Evolutionary conservation across 148 eudicot genomes (phyloP).

Genomic region (Selenicereus undatus): DNA sequence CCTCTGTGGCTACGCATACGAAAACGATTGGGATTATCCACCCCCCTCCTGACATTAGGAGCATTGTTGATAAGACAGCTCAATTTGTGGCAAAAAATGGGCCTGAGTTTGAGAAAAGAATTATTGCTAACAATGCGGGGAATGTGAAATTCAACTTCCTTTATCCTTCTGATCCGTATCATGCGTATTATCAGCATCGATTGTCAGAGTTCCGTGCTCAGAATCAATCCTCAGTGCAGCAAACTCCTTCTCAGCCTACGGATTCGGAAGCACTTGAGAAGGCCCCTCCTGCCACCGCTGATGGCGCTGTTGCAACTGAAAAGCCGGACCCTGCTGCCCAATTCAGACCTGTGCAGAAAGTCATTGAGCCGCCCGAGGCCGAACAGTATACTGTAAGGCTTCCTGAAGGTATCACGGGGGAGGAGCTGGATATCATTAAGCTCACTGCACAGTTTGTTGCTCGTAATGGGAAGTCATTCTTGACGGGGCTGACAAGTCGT

Average conservation of each 20-base stretch:
- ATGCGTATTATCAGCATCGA: slow-evolving; percentile 74
- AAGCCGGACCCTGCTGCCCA: slow-evolving; percentile 67
- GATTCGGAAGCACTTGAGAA: slow-evolving; percentile 39
- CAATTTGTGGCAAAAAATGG: slow-evolving; percentile 79
- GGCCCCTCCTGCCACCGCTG: slow-evolving; percentile 29
- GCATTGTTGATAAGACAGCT: slow-evolving; percentile 70
- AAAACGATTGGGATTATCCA: slow-evolving; percentile 65
- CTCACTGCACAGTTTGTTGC: slow-evolving; percentile 84
- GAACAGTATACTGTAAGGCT: slow-evolving; percentile 77
- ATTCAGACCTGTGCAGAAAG: slow-evolving; percentile 59
- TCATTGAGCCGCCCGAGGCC: slow-evolving; percentile 78
- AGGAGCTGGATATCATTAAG: slow-evolving; percentile 78
- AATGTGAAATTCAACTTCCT: slow-evolving; percentile 69
- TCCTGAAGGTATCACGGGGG: slow-evolving; percentile 83
- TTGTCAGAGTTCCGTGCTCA: slow-evolving; percentile 62
- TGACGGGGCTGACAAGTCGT: slow-evolving; percentile 63
- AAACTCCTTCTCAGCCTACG: slow-evolving; percentile 29
- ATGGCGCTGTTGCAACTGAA: slow-evolving; percentile 35
- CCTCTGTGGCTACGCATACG: slow-evolving; percentile 58
- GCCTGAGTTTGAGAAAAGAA: slow-evolving; percentile 74
- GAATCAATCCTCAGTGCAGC: slow-evolving; percentile 39
- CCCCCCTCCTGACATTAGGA: slow-evolving; percentile 76
- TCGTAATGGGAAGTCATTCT: slow-evolving; percentile 68
- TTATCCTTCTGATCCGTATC: slow-evolving; percentile 69
- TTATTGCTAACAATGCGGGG: slow-evolving; percentile 58